Conservation (phyloP, 768 basidiomycete species). For the Rhizopogon vulgaris region DNA sequence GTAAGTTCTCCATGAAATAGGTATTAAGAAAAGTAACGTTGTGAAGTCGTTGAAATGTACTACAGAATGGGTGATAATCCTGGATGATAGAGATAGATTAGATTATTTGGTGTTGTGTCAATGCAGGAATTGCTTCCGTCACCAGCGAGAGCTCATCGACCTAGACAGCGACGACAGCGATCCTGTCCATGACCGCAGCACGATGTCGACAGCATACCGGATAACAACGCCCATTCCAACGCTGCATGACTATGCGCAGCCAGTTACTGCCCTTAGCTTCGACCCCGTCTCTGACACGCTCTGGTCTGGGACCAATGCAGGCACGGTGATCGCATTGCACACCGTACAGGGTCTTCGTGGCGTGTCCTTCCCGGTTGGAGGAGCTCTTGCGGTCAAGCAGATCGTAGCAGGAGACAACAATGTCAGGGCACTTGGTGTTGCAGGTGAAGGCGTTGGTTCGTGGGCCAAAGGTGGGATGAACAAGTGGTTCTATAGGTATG, state of each 20-base stretch:
- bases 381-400: conserved; percentile 63
- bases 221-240: conserved; percentile 11
- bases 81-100: not conserved
- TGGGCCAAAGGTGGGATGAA: conserved; percentile 85
- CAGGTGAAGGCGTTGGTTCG: conserved; percentile 64
- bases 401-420: conserved; percentile 74
- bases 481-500: conserved; percentile 75
- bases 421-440: conserved; percentile 56
- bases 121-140: not conserved
- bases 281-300: conserved; percentile 88
- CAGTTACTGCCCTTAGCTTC: conserved; percentile 75
- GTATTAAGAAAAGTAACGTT: not conserved
- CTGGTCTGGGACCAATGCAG: conserved; percentile 76
- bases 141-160: not conserved
- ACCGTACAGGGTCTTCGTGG: conserved; percentile 57
- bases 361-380: conserved; percentile 70
- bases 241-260: conserved; percentile 25
- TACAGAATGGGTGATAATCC: not conserved
- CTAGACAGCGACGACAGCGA: not conserved
- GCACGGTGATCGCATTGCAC: conserved; percentile 65
- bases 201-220: conserved; percentile 16
- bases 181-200: not conserved
- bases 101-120: not conserved
- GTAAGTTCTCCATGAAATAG: conserved; percentile 18
- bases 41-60: not conserved